Conservation (phyloP, 192 early-diverging fungal species). For the Umbelopsis sp. region DNA sequence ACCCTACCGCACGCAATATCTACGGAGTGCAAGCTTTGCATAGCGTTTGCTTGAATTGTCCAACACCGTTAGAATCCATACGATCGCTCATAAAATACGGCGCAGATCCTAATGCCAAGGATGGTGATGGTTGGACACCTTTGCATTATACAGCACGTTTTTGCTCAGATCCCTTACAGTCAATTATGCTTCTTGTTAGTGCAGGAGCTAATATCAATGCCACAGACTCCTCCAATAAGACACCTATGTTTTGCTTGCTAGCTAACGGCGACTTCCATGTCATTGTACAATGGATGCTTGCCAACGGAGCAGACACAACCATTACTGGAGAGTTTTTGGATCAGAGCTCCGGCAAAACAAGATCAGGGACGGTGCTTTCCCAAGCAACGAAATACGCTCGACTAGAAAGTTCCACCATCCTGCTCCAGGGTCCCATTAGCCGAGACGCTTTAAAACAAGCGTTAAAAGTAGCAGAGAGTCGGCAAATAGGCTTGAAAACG, state of each 20-base stretch:
- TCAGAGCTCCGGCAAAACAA: conserved; percentile 17
- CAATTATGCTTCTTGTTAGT: conserved; percentile 26
- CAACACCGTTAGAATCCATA: conserved; percentile 16
- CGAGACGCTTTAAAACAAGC: conserved; percentile 1
- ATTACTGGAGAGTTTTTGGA: conserved; percentile 34
- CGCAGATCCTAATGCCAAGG: conserved; percentile 59
- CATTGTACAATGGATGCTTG: conserved; percentile 36
- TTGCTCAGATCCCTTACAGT: conserved; percentile 29
- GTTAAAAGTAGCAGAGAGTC: conserved; percentile 1
- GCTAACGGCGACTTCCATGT: conserved; percentile 34
- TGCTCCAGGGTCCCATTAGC: conserved; percentile 4
- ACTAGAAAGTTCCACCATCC: conserved; percentile 20
- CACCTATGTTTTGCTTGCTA: conserved; percentile 35
- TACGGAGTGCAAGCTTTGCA: conserved; percentile 35
- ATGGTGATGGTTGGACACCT: conserved; percentile 69
- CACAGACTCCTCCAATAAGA: conserved; percentile 28
- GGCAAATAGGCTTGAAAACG: background rate
- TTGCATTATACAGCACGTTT: conserved; percentile 44
- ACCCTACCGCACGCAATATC: conserved; percentile 25
- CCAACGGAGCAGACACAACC: conserved; percentile 18
- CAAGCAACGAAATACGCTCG: conserved; percentile 42
- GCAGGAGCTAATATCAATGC: conserved; percentile 38
- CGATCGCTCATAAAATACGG: conserved; percentile 32
- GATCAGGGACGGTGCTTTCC: conserved; percentile 22
- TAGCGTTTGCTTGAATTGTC: conserved; percentile 26